phyloP scores from a whole-genome alignment of 768 basidiomycete genomes.

The Pleurotus eryngii region DNA sequence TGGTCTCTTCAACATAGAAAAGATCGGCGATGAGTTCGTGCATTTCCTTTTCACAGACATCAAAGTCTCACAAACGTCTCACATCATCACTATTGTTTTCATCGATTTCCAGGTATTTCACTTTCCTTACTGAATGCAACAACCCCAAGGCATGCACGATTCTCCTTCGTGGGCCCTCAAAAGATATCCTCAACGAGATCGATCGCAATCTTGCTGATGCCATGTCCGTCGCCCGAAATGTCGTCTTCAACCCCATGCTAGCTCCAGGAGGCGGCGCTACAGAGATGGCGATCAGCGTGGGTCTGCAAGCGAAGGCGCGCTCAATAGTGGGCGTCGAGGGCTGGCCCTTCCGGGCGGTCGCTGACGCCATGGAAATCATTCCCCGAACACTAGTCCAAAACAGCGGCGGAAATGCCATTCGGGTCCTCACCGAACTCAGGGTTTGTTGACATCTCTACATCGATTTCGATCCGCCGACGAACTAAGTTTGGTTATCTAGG shows the following conservation, averaged over 20 bases:
- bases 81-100: not conserved
- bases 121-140: slow-evolving; percentile 90
- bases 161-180: slow-evolving; percentile 94
- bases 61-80: not conserved
- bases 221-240: slow-evolving; percentile 96
- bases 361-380: slow-evolving; percentile 96
- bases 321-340: slow-evolving; percentile 85
- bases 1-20: slow-evolving; percentile 95
- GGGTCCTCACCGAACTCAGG: slow-evolving; percentile 89
- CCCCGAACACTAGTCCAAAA: slow-evolving; percentile 95
- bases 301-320: slow-evolving; percentile 75
- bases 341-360: slow-evolving; percentile 88
- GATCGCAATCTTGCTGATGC: slow-evolving; percentile 97
- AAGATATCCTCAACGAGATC: slow-evolving; percentile 97
- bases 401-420: slow-evolving; percentile 90
- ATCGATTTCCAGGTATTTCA: slow-evolving; percentile 70
- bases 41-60: slow-evolving; percentile 17
- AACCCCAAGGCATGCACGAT: slow-evolving; percentile 97
- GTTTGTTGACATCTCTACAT: slow-evolving; percentile 40
- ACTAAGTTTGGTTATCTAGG: slow-evolving; percentile 42
- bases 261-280: slow-evolving; percentile 96
- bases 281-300: slow-evolving; percentile 96
- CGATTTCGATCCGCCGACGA: slow-evolving; percentile 5
- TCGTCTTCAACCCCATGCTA: slow-evolving; percentile 92
- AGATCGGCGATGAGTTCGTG: slow-evolving; percentile 89